Conservation (phyloP, 108 stramenopile species). For the Conticribra guillardii region DNA sequence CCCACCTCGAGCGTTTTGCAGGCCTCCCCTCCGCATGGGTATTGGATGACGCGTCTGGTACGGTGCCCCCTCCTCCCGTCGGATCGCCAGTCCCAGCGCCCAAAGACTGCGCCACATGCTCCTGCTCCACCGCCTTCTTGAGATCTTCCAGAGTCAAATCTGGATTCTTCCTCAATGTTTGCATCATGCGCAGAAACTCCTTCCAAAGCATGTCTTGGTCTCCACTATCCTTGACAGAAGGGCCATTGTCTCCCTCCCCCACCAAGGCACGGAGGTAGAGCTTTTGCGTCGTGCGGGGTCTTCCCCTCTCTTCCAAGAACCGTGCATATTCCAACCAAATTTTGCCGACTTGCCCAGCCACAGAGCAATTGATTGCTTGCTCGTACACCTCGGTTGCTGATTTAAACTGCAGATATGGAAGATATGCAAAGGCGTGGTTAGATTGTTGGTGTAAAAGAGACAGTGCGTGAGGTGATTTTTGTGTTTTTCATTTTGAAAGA, state of each 20-base stretch:
- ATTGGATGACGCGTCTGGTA: slow-evolving; percentile 1
- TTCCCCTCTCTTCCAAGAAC: slow-evolving; percentile 76
- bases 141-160: slow-evolving; percentile 68
- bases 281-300: slow-evolving; percentile 72
- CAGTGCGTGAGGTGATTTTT: background rate
- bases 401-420: slow-evolving; percentile 57
- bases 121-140: slow-evolving; percentile 64
- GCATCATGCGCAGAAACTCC: slow-evolving; percentile 84
- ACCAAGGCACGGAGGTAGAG: slow-evolving; percentile 80
- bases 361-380: slow-evolving; percentile 71
- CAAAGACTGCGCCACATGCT: slow-evolving; percentile 42
- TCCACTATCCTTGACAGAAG: slow-evolving; percentile 60
- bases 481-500: no score
- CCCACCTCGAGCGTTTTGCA: slow-evolving; percentile 61
- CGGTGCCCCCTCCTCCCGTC: slow-evolving; percentile 9
- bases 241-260: slow-evolving; percentile 47
- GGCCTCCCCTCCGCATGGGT: slow-evolving; percentile 34
- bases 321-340: slow-evolving; percentile 83
- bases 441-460: background rate
- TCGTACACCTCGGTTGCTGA: slow-evolving; percentile 87
- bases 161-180: slow-evolving; percentile 61
- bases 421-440: background rate
- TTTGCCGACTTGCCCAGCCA: slow-evolving; percentile 65
- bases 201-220: slow-evolving; percentile 76
- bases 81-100: background rate